Conservation (phyloP, 192 early-diverging fungal genomes). For the Backusella tuberculispora region DNA sequence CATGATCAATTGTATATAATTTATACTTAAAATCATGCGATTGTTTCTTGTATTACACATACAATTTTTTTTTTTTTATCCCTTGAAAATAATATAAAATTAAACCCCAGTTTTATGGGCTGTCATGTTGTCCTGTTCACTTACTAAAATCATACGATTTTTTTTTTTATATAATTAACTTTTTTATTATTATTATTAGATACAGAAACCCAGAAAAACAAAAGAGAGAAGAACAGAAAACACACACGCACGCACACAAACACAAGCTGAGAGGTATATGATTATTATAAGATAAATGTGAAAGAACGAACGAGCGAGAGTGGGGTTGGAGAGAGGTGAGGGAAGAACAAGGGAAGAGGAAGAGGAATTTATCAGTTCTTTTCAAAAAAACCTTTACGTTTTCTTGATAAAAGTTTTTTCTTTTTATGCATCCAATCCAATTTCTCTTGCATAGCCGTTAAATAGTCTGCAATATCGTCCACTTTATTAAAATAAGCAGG, state of each 20-base stretch:
- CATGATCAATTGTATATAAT: no score
- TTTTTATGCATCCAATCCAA: constrained; percentile 21
- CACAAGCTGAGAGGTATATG: neutral
- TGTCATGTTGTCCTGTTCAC: neutral
- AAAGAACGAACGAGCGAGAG: no score
- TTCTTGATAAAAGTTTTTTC: constrained; percentile 2
- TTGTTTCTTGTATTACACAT: no score
- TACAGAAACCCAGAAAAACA: neutral
- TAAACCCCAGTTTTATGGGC: neutral
- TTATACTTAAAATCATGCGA: no score
- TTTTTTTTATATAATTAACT: neutral
- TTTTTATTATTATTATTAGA: no score
- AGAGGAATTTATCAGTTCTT: neutral
- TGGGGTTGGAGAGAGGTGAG: no score
- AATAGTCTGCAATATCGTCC: constrained; percentile 37
- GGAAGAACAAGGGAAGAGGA: no score
- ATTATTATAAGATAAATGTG: neutral
- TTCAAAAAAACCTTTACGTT: constrained; percentile 11
- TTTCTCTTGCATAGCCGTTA: constrained; percentile 33
- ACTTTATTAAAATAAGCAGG: neutral
- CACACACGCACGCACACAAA: no score
- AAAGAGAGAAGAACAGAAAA: neutral
- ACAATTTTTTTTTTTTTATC: neutral
- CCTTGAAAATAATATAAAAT: neutral
- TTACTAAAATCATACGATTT: neutral